These are phyloP conservation scores for Ambrosiella xylebori DNA, from an alignment of 2,329 filamentous ascomycete species.

Conservation along the genomic window DNA sequence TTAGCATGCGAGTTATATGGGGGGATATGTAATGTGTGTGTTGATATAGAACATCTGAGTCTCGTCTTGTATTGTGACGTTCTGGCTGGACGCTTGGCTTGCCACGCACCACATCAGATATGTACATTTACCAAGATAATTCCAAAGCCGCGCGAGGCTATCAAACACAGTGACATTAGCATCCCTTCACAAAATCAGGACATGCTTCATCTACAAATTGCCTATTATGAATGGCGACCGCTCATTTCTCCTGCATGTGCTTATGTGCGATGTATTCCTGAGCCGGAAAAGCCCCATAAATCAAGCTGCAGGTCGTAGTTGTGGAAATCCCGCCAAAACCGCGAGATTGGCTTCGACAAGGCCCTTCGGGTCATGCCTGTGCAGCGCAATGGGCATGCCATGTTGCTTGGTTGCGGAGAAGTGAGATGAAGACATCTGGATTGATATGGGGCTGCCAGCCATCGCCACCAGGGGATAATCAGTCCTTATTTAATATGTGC, in stretches of 20 bases:
- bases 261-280: slow-evolving; percentile 11
- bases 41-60: neutral
- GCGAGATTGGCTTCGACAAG: neutral
- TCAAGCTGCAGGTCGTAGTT: slow-evolving; percentile 1
- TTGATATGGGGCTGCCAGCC: slow-evolving; percentile 1
- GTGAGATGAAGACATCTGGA: neutral
- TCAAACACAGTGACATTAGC: neutral
- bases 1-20: neutral
- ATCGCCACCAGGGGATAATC: slow-evolving; percentile 1
- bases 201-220: neutral
- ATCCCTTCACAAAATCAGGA: neutral
- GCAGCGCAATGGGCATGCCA: neutral
- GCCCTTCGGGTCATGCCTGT: neutral
- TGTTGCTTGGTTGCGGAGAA: neutral
- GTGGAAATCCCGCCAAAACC: neutral
- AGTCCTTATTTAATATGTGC: neutral
- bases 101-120: neutral
- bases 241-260: slow-evolving; percentile 13
- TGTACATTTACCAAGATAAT: neutral
- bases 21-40: neutral
- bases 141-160: neutral
- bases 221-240: slow-evolving; percentile 4
- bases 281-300: slow-evolving; percentile 6
- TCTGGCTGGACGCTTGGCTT: neutral
- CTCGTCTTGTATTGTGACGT: neutral